Evolutionary conservation across 345 rosid species (phyloP).

Genomic region (Euphorbia peplus): DNA sequence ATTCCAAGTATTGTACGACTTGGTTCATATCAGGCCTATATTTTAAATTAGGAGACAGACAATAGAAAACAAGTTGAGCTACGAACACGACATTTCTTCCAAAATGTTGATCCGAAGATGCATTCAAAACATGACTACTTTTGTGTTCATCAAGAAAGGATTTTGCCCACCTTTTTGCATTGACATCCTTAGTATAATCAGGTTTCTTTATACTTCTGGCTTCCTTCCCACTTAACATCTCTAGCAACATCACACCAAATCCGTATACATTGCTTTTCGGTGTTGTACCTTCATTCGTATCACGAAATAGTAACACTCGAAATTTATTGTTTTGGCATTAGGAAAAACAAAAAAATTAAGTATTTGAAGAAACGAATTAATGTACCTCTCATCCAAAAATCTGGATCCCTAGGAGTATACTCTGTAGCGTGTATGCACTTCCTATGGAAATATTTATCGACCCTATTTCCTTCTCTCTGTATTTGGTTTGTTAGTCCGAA

Average conservation of each 20-base stretch:
- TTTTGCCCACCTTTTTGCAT: slow-evolving; percentile 20
- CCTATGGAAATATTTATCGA: too few species aligned
- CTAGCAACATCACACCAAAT: slow-evolving; percentile 28
- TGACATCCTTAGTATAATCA: slow-evolving; percentile 9
- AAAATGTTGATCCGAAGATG: slow-evolving; percentile 19
- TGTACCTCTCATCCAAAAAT: too few species aligned
- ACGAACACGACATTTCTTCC: slow-evolving; percentile 1
- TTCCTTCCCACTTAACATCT: slow-evolving; percentile 25
- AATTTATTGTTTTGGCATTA: not conserved
- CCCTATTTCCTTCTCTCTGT: too few species aligned
- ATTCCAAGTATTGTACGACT: slow-evolving; percentile 22
- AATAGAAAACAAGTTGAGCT: slow-evolving; percentile 13
- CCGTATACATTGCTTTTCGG: slow-evolving; percentile 23
- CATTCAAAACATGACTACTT: slow-evolving; percentile 16
- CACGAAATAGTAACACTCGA: not conserved
- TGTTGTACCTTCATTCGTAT: slow-evolving; percentile 26
- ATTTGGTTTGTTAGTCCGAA: too few species aligned
- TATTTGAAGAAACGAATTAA: too few species aligned
- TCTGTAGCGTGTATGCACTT: too few species aligned
- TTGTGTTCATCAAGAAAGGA: slow-evolving; percentile 14
- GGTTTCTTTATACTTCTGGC: slow-evolving; percentile 26
- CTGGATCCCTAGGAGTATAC: too few species aligned
- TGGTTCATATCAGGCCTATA: slow-evolving; percentile 16
- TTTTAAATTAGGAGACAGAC: slow-evolving; percentile 14
- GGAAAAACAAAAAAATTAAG: not conserved